Conservation (phyloP, 2,329 filamentous ascomycete species). For the Arthrobotrys musiformis region DNA sequence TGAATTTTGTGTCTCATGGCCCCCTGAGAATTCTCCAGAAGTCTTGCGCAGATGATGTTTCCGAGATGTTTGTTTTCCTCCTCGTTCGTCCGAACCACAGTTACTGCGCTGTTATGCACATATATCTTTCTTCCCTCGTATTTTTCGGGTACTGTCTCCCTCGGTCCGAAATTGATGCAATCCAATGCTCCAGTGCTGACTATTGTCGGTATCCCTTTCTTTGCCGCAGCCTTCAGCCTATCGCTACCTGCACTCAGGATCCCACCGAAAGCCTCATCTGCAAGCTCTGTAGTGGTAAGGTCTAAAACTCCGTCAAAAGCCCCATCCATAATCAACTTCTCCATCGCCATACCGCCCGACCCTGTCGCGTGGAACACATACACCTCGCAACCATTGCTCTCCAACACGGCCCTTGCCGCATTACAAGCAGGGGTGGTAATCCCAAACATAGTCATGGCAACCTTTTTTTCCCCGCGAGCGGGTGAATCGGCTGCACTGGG, state of each 20-base stretch:
- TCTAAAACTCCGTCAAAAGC: constrained; percentile 75
- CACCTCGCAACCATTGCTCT: constrained; percentile 63
- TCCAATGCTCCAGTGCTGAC: constrained; percentile 66
- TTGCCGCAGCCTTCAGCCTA: constrained; percentile 70
- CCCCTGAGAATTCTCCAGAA: constrained; percentile 62
- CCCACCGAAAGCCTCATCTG: constrained; percentile 73
- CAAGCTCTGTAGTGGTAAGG: constrained; percentile 77
- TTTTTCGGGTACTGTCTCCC: constrained; percentile 68
- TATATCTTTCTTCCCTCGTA: constrained; percentile 68
- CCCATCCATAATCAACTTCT: constrained; percentile 70
- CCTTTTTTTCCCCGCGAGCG: constrained; percentile 65
- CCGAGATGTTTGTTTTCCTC: constrained; percentile 71
- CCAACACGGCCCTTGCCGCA: constrained; percentile 67
- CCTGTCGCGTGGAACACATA: constrained; percentile 78
- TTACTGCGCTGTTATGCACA: constrained; percentile 75
- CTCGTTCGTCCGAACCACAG: constrained; percentile 72
- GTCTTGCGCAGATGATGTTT: constrained; percentile 68
- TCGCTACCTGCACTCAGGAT: constrained; percentile 70
- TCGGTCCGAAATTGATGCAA: constrained; percentile 71
- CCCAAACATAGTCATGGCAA: constrained; percentile 79
- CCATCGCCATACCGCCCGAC: constrained; percentile 75
- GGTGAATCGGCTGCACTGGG: not conserved
- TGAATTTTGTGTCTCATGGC: constrained; percentile 65
- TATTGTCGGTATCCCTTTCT: constrained; percentile 70
- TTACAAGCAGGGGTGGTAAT: constrained; percentile 76